Evolutionary conservation across 306 rosid genomes (phyloP).

Genomic region (Lablab purpureus): DNA sequence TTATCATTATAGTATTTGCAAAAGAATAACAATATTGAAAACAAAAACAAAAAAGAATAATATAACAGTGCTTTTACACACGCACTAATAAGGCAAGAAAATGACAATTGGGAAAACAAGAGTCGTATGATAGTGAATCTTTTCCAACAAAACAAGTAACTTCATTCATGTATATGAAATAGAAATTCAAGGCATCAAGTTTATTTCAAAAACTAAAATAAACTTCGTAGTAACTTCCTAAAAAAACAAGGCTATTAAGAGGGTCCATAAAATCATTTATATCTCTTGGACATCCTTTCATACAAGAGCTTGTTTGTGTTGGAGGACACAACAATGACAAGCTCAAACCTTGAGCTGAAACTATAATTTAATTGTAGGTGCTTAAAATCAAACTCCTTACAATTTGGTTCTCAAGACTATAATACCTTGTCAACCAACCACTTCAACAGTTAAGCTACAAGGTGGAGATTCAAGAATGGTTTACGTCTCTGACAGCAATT

Average conservation of each 20-base stretch:
- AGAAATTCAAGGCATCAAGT: background rate
- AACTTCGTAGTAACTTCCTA: background rate
- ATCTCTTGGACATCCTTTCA: background rate
- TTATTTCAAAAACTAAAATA: conserved; percentile 2
- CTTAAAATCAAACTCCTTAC: background rate
- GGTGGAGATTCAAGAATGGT: conserved; percentile 6
- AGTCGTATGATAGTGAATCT: background rate
- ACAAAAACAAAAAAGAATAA: conserved; percentile 2
- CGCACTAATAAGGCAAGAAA: background rate
- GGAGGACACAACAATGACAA: background rate
- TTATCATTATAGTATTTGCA: conserved; percentile 17
- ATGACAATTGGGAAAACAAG: conserved; percentile 26
- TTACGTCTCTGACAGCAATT: background rate
- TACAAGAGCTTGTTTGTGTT: background rate
- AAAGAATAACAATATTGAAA: conserved; percentile 36
- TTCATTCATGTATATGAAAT: background rate
- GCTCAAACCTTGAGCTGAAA: background rate
- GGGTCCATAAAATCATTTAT: background rate
- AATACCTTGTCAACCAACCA: background rate
- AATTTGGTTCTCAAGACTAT: background rate
- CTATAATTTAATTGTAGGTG: background rate
- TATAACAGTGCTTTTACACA: background rate
- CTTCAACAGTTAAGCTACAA: background rate
- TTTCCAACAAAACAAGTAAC: conserved; percentile 22
- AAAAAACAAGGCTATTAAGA: background rate